Percentiles rank a stretch among this genome's conserved stretches.
phyloP scores from a whole-genome alignment of 495 filamentous ascomycete genomes.

The Pyronema omphalodes region DNA sequence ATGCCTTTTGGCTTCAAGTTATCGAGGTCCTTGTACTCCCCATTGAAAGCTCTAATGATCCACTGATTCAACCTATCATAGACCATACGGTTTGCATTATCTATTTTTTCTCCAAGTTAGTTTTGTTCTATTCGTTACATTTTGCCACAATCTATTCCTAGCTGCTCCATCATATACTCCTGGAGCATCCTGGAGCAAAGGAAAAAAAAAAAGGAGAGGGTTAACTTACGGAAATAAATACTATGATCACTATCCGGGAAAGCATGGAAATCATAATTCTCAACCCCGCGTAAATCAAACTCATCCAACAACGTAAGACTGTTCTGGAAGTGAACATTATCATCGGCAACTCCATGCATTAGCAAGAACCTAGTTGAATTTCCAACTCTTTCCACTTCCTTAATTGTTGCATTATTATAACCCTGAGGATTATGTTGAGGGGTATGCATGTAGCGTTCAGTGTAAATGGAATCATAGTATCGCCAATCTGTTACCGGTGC shows the following conservation, averaged over 20 bases:
- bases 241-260: slow-evolving; percentile 94
- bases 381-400: slow-evolving; percentile 46
- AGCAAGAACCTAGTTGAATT: slow-evolving; percentile 71
- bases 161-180: neutral
- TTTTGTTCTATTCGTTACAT: no score
- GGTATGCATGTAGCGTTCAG: slow-evolving; percentile 88
- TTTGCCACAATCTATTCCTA: no score
- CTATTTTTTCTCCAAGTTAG: slow-evolving; percentile 8
- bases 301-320: slow-evolving; percentile 69
- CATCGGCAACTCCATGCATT: slow-evolving; percentile 88
- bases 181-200: no score
- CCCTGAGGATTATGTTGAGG: slow-evolving; percentile 62
- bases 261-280: slow-evolving; percentile 93
- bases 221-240: slow-evolving; percentile 53
- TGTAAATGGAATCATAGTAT: slow-evolving; percentile 90
- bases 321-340: slow-evolving; percentile 96
- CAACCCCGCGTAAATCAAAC: slow-evolving; percentile 61
- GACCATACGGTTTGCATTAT: slow-evolving; percentile 80
- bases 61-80: slow-evolving; percentile 86
- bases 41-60: slow-evolving; percentile 94
- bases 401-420: slow-evolving; percentile 58
- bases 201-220: no score
- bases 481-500: slow-evolving; percentile 96
- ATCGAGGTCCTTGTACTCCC: slow-evolving; percentile 69
- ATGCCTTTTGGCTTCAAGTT: slow-evolving; percentile 38